These are phyloP conservation scores for Yamadazyma sp. DNA, from an alignment of 805 yeast genomes.

Conservation along the genomic window DNA sequence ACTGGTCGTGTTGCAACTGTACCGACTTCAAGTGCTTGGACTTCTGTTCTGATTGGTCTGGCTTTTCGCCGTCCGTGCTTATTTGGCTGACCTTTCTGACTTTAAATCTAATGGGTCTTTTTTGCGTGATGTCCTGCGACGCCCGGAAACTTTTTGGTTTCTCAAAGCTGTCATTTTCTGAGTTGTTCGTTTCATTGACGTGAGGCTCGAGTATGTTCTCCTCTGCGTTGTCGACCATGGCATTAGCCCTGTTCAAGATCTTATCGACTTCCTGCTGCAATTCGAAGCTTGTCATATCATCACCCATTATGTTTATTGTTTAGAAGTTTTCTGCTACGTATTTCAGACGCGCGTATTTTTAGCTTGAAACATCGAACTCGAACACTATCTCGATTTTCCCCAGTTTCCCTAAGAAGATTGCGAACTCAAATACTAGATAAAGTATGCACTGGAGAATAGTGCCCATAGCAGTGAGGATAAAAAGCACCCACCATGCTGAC, in stretches of 20 bases:
- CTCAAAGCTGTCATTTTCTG: not conserved
- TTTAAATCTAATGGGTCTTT: conserved; percentile 28
- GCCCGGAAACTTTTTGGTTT: not conserved
- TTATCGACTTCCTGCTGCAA: conserved; percentile 12
- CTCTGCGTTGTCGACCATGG: conserved; percentile 1
- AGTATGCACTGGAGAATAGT: conserved; percentile 20
- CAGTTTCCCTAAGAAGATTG: too few species aligned
- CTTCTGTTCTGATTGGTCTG: conserved; percentile 2
- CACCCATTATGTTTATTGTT: conserved; percentile 9
- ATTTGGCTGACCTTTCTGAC: conserved; percentile 35
- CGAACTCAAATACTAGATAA: too few species aligned
- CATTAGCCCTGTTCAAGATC: conserved; percentile 10
- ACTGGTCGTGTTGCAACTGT: conserved; percentile 38
- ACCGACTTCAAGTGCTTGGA: conserved; percentile 19
- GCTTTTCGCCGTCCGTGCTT: conserved; percentile 1
- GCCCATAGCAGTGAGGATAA: conserved; percentile 24
- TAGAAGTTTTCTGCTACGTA: not conserved
- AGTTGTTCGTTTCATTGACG: not conserved
- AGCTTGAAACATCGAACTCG: too few species aligned
- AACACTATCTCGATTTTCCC: too few species aligned
- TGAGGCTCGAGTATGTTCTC: not conserved
- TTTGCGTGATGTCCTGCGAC: not conserved
- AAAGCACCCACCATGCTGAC: conserved; percentile 10
- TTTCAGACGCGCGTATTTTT: not conserved
- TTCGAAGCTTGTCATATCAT: conserved; percentile 13